Conservation (phyloP, 345 rosid species). For the Arabidopsis thaliana region TAIR10.1 NC_003070.9:5301001-5301500, state of each 20-base stretch:
- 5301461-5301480: conserved; percentile 4
- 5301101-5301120: conserved; percentile 43
- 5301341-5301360: conserved; percentile 42
- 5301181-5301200: conserved; percentile 43
- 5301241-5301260: conserved; percentile 34
- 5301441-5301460: not conserved
- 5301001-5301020: conserved; percentile 43
- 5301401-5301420: conserved; percentile 43
- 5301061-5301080: conserved; percentile 58
- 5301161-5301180: conserved; percentile 16
- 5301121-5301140: not conserved
- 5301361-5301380: conserved; percentile 46
- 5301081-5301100: conserved; percentile 57
- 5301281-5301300: not conserved
- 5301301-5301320: conserved; percentile 14
- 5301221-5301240: conserved; percentile 31
- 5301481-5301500: not conserved
- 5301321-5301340: conserved; percentile 34
- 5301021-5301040: conserved; percentile 34
- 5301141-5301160: not conserved
- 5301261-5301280: not conserved
- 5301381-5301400: conserved; percentile 37
- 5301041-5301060: conserved; percentile 55
- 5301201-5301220: conserved; percentile 38
- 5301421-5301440: conserved; percentile 19